phyloP scores from a whole-genome alignment of 768 basidiomycete genomes.

The Boletus sp. region DNA sequence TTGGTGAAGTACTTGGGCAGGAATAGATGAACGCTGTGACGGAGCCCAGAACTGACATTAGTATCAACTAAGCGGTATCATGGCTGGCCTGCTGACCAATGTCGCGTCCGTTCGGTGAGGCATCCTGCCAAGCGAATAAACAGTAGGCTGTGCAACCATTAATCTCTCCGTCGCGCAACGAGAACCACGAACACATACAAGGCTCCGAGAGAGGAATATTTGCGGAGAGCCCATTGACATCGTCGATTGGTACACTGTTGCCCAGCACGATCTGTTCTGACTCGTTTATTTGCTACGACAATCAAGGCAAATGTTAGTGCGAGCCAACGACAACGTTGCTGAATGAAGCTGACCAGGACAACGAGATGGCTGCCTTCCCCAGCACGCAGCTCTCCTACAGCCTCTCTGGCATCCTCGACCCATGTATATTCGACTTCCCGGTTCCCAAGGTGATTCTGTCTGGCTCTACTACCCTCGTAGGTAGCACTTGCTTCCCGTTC shows the following conservation, averaged over 20 bases:
- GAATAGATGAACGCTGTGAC: constrained; percentile 90
- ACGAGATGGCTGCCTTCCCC: constrained; percentile 52
- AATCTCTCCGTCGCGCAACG: background rate
- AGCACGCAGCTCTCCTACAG: constrained; percentile 55
- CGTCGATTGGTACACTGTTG: constrained; percentile 36
- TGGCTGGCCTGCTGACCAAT: constrained; percentile 45
- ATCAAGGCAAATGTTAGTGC: background rate
- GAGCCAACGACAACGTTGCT: background rate
- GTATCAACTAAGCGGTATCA: background rate
- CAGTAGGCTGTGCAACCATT: constrained; percentile 44
- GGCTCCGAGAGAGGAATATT: constrained; percentile 58
- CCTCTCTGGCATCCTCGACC: constrained; percentile 60
- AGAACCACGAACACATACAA: constrained; percentile 30
- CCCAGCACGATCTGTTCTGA: constrained; percentile 58
- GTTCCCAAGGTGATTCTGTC: constrained; percentile 54
- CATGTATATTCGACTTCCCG: constrained; percentile 61
- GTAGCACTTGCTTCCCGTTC: constrained; percentile 56
- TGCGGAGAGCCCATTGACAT: constrained; percentile 43
- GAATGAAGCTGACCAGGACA: constrained; percentile 51
- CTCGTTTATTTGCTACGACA: constrained; percentile 61
- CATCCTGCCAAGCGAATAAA: constrained; percentile 63
- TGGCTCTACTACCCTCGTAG: constrained; percentile 57
- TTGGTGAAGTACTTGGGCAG: constrained; percentile 75
- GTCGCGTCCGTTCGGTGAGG: constrained; percentile 45
- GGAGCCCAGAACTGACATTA: background rate